Evolutionary conservation across 441 rosid species (phyloP).

Genomic region (Populus hybrid): DNA sequence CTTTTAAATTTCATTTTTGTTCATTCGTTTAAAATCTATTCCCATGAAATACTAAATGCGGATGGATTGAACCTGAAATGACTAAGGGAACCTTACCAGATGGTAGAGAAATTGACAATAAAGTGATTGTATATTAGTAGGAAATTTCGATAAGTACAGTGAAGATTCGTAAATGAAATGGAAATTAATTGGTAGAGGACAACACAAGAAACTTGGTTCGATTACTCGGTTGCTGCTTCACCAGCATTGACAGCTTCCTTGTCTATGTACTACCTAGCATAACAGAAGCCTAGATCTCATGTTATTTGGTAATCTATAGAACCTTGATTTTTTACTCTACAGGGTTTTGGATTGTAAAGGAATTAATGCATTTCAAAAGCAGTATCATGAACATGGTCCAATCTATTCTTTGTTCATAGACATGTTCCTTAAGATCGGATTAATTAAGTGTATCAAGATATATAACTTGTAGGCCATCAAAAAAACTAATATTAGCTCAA

Average conservation of each 20-base stretch:
- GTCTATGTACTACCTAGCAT: constrained; percentile 60
- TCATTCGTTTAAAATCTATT: background rate
- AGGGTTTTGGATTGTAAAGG: no score
- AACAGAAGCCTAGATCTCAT: constrained; percentile 53
- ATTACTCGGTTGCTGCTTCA: constrained; percentile 68
- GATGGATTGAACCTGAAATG: background rate
- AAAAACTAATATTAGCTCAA: no score
- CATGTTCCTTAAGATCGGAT: no score
- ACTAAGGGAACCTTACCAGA: constrained; percentile 60
- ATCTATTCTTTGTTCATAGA: no score
- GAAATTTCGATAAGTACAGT: constrained; percentile 23
- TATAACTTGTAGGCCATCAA: no score
- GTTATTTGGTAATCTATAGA: constrained; percentile 45
- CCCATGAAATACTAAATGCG: background rate
- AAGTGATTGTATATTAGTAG: constrained; percentile 44
- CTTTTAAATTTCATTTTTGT: background rate
- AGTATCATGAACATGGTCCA: background rate
- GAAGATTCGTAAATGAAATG: constrained; percentile 58
- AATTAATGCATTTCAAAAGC: background rate
- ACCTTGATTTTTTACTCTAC: no score
- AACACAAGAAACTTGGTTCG: constrained; percentile 64
- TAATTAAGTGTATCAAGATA: no score
- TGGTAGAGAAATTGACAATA: constrained; percentile 68
- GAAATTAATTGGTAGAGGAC: constrained; percentile 53
- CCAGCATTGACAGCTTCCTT: constrained; percentile 47